phyloP scores from a whole-genome alignment of 2,329 filamentous ascomycete species.

The Exophiala spinifera region DNA sequence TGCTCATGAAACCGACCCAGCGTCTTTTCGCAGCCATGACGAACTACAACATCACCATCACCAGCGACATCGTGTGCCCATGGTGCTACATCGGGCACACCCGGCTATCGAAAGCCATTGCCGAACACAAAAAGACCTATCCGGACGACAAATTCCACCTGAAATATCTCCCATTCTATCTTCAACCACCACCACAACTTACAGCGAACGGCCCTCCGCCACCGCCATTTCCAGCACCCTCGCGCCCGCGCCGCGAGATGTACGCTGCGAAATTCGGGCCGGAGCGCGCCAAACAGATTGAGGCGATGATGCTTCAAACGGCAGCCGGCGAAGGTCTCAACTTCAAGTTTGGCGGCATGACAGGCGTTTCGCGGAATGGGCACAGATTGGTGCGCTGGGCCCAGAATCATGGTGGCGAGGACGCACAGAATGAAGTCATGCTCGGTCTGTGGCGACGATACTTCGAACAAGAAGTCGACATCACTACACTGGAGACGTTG shows the following conservation, averaged over 20 bases:
- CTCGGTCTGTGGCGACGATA: constrained; percentile 63
- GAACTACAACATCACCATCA: constrained; percentile 71
- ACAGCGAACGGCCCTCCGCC: constrained; percentile 52
- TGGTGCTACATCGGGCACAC: constrained; percentile 77
- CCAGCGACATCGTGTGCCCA: constrained; percentile 80
- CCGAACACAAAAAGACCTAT: constrained; percentile 60
- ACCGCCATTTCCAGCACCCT: constrained; percentile 50
- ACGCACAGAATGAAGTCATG: constrained; percentile 58
- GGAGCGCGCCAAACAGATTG: constrained; percentile 57
- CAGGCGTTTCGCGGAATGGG: constrained; percentile 74
- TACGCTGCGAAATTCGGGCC: constrained; percentile 64
- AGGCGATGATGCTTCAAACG: constrained; percentile 54
- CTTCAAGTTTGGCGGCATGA: constrained; percentile 68
- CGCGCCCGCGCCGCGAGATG: constrained; percentile 53
- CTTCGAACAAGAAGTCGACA: constrained; percentile 63
- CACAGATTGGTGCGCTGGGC: constrained; percentile 73
- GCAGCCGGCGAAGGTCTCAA: constrained; percentile 67
- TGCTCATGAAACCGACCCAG: constrained; percentile 13
- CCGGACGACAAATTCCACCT: constrained; percentile 70
- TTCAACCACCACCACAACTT: constrained; percentile 64
- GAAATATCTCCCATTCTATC: constrained; percentile 76
- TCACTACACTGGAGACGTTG: constrained; percentile 57
- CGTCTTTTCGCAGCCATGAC: constrained; percentile 53
- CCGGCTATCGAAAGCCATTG: constrained; percentile 69
- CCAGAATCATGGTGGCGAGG: constrained; percentile 51